These are phyloP conservation scores for Chrysosporium queenslandicum DNA, from an alignment of 2,329 filamentous ascomycete genomes.

Conservation along the genomic window DNA sequence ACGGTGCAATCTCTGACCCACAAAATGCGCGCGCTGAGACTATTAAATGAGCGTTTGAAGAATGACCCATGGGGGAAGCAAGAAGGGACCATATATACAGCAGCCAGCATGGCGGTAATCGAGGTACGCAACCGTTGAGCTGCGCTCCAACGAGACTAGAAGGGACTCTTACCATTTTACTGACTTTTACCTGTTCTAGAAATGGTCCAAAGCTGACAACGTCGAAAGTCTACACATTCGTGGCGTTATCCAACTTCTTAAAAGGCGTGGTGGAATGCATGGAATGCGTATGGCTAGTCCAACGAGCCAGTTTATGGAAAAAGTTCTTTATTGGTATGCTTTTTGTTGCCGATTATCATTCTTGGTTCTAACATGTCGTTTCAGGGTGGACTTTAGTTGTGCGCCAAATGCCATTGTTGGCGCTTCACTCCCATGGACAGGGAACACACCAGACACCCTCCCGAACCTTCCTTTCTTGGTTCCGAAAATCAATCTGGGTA, in stretches of 20 bases:
- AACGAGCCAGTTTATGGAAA: conserved; percentile 25
- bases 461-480: conserved; percentile 21
- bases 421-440: conserved; percentile 26
- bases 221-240: conserved; percentile 26
- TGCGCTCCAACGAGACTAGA: too few species aligned
- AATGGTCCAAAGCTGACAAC: conserved; percentile 28
- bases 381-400: conserved; percentile 28
- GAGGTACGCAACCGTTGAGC: conserved; percentile 26
- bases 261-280: conserved; percentile 26
- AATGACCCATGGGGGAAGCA: conserved; percentile 20
- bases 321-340: conserved; percentile 27
- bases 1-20: conserved; percentile 28
- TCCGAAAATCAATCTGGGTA: conserved; percentile 19
- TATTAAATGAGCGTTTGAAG: conserved; percentile 26
- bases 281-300: conserved; percentile 22
- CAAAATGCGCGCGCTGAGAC: conserved; percentile 26
- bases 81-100: conserved; percentile 27
- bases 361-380: neutral
- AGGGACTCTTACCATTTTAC: neutral
- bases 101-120: conserved; percentile 28
- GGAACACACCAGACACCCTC: conserved; percentile 21
- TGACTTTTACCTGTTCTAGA: conserved; percentile 18
- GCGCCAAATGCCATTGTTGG: conserved; percentile 25
- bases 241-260: conserved; percentile 24
- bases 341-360: neutral